Base-by-base conservation (phyloP, 2,329 filamentous ascomycete species). In the Hawksworthiomyces lignivorus region DNA sequence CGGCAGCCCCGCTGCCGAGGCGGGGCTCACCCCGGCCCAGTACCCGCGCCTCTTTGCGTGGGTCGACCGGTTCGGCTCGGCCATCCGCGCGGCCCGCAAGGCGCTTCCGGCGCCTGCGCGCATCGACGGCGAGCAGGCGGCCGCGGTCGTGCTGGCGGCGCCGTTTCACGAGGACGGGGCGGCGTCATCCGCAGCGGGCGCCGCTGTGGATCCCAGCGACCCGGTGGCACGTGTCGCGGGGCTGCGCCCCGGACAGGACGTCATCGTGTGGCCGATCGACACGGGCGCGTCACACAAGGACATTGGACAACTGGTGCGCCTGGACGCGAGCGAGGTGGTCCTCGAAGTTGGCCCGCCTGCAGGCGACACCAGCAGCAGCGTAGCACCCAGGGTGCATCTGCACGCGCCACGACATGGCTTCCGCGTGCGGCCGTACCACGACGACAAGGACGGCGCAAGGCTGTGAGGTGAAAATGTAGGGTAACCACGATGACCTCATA, bases 21-120 rank as follows among this genome's bases (percentile, higher is more conserved):
- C 35, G 6, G 39, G 15, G 7, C 69, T 86, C 48, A 72, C 72
- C 3, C 54, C 63, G 12, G 56, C 58, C 15, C 62, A 60, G 29
- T 84, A 75, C 51, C 82, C 81, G 0, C 70, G 64, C 43, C 72
- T 77, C 0, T 82, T 75, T 54, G 71, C 72, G 2, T 87, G 80
- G 79, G 68, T 84, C 15, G 57, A 62, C 32, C 67, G 82, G n/a
- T 86, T 85, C 59, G 61, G 71, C 39, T 55, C 54, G 14, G 66
- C 64, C 2, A 54, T 77, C 2, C 59, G 63, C 5, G 57, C 57
- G 7, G 70, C 71, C 1, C 67, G 62, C 36, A 54, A 54, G 48
- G 47, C 39, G 12, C n/a, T 34, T 4, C 54, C 51, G 4, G 53
- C 53, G 45, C 44, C 39, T 10, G 12, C 50, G 2, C 65, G 55